Conservation (phyloP, 148 eudicot genomes). For the Amaranthus cruentus region DNA sequence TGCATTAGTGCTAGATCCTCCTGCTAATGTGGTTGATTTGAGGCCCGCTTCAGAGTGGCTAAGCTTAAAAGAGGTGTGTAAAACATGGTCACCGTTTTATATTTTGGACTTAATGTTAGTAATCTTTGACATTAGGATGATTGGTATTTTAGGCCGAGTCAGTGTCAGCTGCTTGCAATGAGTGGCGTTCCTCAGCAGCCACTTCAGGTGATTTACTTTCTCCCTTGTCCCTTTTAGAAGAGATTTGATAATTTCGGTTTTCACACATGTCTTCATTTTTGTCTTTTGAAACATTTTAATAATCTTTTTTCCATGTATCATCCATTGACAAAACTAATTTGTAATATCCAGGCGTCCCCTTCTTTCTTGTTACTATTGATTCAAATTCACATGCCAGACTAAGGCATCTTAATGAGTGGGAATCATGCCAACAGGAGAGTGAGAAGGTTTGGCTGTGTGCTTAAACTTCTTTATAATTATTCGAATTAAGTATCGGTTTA, state of each 20-base stretch:
- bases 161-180: conserved; percentile 60
- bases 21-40: conserved; percentile 58
- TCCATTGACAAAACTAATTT: conserved; percentile 13
- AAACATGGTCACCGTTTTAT: not conserved
- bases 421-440: conserved; percentile 50
- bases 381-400: conserved; percentile 53
- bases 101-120: not conserved
- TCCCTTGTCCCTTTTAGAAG: not conserved
- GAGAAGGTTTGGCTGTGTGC: conserved; percentile 51
- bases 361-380: conserved; percentile 57
- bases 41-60: conserved; percentile 77
- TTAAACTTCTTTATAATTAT: not conserved
- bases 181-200: conserved; percentile 67
- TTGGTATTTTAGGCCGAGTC: conserved; percentile 53
- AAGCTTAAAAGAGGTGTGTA: conserved; percentile 59
- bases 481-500: not conserved
- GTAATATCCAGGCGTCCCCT: conserved; percentile 61
- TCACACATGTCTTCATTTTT: not conserved
- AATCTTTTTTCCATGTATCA: not conserved
- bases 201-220: conserved; percentile 49
- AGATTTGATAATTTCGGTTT: not conserved
- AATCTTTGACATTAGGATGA: not conserved
- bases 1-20: conserved; percentile 74
- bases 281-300: not conserved
- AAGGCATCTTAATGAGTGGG: conserved; percentile 73